Conservation (phyloP, 305 asterid genomes). For the Caryopteris hybrid region DNA sequence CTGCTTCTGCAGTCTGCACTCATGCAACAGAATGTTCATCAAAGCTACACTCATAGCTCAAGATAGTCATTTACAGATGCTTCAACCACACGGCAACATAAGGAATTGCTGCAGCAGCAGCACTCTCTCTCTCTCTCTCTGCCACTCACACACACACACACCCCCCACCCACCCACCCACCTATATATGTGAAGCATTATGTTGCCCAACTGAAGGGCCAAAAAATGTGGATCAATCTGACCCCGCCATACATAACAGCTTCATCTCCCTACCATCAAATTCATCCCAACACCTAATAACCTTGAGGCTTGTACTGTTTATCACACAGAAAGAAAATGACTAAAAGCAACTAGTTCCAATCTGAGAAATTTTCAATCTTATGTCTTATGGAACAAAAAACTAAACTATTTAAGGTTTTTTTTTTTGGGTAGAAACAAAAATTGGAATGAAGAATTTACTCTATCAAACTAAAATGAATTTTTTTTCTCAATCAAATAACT, state of each 20-base stretch:
- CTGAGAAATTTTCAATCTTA: not conserved
- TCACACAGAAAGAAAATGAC: not conserved
- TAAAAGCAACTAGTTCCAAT: not conserved
- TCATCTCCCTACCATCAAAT: no score
- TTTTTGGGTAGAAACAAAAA: not conserved
- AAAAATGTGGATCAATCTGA: not conserved
- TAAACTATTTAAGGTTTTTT: not conserved
- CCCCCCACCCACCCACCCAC: not conserved
- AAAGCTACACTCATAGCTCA: no score
- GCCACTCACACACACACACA: no score
- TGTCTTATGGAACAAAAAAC: not conserved
- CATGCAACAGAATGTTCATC: no score
- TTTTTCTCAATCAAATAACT: constrained; percentile 16
- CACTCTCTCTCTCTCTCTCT: not conserved
- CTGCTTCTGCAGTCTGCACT: no score
- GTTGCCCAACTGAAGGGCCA: no score
- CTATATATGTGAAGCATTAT: no score
- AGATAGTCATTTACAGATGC: no score
- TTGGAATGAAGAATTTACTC: constrained; percentile 1
- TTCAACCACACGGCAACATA: no score
- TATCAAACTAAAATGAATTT: constrained; percentile 5
- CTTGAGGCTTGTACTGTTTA: no score
- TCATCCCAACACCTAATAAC: not conserved
- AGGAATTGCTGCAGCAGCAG: no score
- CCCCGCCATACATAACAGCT: not conserved